Evolutionary conservation across 176 grass and related monocot species (phyloP), one percentile per base, ranked within the genome.

Genomic region (Olyra latifolia): DNA sequence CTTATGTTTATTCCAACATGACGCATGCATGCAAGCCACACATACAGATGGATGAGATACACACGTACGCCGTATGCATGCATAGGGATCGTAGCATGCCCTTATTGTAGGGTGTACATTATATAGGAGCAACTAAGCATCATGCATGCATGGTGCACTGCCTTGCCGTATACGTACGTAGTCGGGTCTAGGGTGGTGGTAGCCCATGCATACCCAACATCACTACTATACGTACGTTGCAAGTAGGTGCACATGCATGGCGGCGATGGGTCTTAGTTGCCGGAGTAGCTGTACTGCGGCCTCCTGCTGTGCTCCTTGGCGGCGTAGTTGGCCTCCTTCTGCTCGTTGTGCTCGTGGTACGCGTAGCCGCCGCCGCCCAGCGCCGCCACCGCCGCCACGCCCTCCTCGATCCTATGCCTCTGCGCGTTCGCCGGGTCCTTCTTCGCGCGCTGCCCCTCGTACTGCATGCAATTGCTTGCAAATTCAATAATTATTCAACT

Each of bases 301-400:
- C 78, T 73, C 86, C 76, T 75, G 68, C 76, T 69, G 68, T 91
- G 11, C 61, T 89, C 72, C 64, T 92, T 80, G 19, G 71, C 80
- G 12, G 84, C 88, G 53, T 89, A 72, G 79, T 57, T 40, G 4
- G 87, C 74, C 24, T 91, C 86, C 88, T 91, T 89, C 84, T 89
- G 92, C 81, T 91, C 86, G 68, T 84, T 88, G 86, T 97, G 91
- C 83, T 97, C 88, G 55, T 97, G 91, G 80, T 85, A 97, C 1
- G 86, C 91, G 72, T 91, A 93, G 14, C 94, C 94, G 40, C 88
- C 94, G 59, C 88, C 72, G 17, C 91, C 91, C 4, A 87, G 29
- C 35, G 83, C 89, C 48, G 81, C 82, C 9, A 48, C 89, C 0
- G 65, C 77, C 0, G 89, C 89, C 39, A 97, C n/a, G 20, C 86